Evolutionary conservation across 208 protist species (phyloP), one percentile per base, ranked within the genome.

Genomic region (Crithidia expoeki): DNA sequence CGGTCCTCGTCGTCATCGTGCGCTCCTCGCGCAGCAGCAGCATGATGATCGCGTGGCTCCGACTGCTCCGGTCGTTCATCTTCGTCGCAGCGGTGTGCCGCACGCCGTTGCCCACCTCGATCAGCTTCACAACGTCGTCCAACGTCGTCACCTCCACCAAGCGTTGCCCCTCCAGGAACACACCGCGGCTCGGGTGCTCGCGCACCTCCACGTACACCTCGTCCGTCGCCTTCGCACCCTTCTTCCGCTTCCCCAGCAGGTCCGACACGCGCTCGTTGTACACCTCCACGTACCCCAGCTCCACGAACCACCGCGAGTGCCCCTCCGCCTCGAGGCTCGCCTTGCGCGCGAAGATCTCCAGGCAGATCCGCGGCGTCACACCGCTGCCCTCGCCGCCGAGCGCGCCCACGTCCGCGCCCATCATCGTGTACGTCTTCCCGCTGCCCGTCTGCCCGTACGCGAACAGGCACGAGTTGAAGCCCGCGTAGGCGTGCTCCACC

Each of bases 401-500:
- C 46, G 69, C 51, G 57, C 16, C 70, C 60, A 72, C 65, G 58
- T 79, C 65, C 19, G 61, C 76, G 11, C 96, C 95, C 53, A 94
- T 80, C 85, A 98, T 97, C 16, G 96, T 97, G 86, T 98, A 95
- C n/a, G 94, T 98, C 72, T 98, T 98, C 47, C 96, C 96, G 60
- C 90, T 92, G 44, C 86, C 85, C 10, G 93, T 98, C 62, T 96
- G 88, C 30, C 94, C 94, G 76, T 97, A 98, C n/a, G 93, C 92
- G 68, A 97, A 96, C 72, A 98, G 80, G 70, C 92, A 93, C 4
- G 80, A 77, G 75, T 94, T 88, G 79, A 84, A 94, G 17, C 88
- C 88, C 49, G 64, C 67, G 62, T 90, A 88, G 11, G 82, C 81
- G 56, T 86, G 68, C 47, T 74, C 25, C 51, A 94, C 72, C 21